These are phyloP conservation scores for Quercus agrifolia DNA, from an alignment of 306 rosid genomes.

Conservation along the genomic window DNA sequence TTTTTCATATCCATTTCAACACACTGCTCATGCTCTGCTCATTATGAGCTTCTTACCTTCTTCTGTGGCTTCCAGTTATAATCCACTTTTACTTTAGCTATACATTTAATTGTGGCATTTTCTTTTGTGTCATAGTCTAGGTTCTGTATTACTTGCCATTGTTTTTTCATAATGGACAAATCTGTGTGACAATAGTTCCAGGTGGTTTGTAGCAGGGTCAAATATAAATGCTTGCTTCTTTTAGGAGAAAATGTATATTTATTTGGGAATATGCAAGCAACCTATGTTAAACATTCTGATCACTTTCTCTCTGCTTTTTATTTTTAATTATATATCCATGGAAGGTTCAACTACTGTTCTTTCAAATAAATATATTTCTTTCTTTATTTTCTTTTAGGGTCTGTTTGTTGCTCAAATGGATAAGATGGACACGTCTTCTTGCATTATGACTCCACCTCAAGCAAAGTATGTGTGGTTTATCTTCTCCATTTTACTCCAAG, in stretches of 20 bases:
- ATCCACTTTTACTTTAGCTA: background rate
- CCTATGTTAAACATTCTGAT: background rate
- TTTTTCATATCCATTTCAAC: background rate
- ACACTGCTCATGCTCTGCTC: background rate
- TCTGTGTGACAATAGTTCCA: background rate
- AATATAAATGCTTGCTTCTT: background rate
- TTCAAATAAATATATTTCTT: background rate
- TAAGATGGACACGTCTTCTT: background rate
- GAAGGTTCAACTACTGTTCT: background rate
- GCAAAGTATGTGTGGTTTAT: slow-evolving; percentile 1
- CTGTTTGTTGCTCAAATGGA: background rate
- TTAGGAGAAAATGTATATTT: background rate
- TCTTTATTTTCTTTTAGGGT: background rate
- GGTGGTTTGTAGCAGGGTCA: background rate
- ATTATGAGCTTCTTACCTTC: background rate
- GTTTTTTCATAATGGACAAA: background rate
- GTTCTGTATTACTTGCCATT: background rate
- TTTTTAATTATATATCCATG: background rate
- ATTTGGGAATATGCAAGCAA: too few species aligned
- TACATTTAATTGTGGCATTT: background rate
- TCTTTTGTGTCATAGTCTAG: too few species aligned
- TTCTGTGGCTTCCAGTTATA: background rate
- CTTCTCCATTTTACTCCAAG: background rate
- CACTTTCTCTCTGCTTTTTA: background rate
- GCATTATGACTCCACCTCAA: background rate